These are phyloP conservation scores for Aureobasidium sp. DNA, from an alignment of 2,329 filamentous ascomycete species.

Conservation along the genomic window DNA sequence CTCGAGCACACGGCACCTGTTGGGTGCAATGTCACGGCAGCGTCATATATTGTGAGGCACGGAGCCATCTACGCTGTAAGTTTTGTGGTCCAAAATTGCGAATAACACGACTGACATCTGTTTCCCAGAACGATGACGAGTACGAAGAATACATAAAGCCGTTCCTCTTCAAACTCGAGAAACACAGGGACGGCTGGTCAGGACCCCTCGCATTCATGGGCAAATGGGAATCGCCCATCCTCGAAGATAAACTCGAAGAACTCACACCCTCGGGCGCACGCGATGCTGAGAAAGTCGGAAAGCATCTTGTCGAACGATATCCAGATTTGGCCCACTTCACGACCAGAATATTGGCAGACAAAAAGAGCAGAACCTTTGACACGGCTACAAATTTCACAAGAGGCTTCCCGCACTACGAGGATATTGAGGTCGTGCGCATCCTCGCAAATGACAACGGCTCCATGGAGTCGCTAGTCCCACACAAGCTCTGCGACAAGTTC, in stretches of 20 bases:
- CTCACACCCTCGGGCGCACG: slow-evolving; percentile 17
- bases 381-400: slow-evolving; percentile 28
- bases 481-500: slow-evolving; percentile 31
- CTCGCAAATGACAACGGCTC: slow-evolving; percentile 14
- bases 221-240: slow-evolving; percentile 17
- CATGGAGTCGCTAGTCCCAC: slow-evolving; percentile 21
- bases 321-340: slow-evolving; percentile 14
- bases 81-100: not conserved
- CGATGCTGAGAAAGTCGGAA: slow-evolving; percentile 17
- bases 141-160: slow-evolving; percentile 52
- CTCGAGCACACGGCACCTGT: slow-evolving; percentile 38
- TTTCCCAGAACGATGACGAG: slow-evolving; percentile 47
- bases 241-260: slow-evolving; percentile 16
- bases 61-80: slow-evolving; percentile 48
- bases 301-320: slow-evolving; percentile 17
- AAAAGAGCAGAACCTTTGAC: slow-evolving; percentile 31
- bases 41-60: slow-evolving; percentile 52
- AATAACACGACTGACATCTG: not conserved
- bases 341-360: slow-evolving; percentile 18
- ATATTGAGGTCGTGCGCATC: slow-evolving; percentile 30
- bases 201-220: slow-evolving; percentile 16
- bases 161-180: slow-evolving; percentile 35
- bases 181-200: slow-evolving; percentile 15
- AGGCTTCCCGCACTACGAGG: slow-evolving; percentile 24
- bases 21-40: slow-evolving; percentile 45